Evolutionary conservation across 164 flowering plant genomes (phyloP).

Genomic region (Amborella trichopoda): DNA sequence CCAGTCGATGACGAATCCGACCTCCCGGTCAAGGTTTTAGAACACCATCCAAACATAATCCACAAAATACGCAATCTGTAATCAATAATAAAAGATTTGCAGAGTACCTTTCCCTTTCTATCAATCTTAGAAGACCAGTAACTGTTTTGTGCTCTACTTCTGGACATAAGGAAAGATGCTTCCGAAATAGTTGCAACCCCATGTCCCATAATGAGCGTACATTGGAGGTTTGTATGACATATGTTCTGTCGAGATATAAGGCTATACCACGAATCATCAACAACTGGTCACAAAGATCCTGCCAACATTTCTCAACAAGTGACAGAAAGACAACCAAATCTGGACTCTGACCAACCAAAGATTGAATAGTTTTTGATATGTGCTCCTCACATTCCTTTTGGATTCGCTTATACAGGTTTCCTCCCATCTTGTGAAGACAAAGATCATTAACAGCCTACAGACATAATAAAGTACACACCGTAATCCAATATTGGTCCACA

Average conservation of each 20-base stretch:
- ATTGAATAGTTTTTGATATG: constrained; percentile 53
- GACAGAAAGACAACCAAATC: constrained; percentile 89
- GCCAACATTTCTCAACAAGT: constrained; percentile 94
- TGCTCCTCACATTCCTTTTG: constrained; percentile 81
- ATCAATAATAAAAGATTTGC: too few species aligned
- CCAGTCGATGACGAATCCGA: too few species aligned
- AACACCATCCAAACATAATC: too few species aligned
- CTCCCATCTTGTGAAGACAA: constrained; percentile 92
- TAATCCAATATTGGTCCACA: not conserved
- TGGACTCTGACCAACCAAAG: constrained; percentile 91
- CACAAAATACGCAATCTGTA: too few species aligned
- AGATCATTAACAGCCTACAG: constrained; percentile 32
- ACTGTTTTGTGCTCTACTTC: constrained; percentile 99
- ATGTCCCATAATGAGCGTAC: constrained; percentile 95
- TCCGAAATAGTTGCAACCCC: constrained; percentile 95
- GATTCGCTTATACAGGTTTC: constrained; percentile 73
- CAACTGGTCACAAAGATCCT: constrained; percentile 95
- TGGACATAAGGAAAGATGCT: constrained; percentile 65
- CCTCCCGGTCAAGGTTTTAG: too few species aligned
- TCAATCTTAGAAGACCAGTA: constrained; percentile 86
- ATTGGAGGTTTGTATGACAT: constrained; percentile 81
- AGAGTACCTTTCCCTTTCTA: constrained; percentile 84
- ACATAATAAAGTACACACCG: not conserved
- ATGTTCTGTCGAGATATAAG: constrained; percentile 84
- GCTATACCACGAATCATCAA: constrained; percentile 97